A percentile compares a stretch with the other conserved stretches of the same genome.
Conservation (phyloP, 805 yeast species). For the Candida vaughaniae region DNA sequence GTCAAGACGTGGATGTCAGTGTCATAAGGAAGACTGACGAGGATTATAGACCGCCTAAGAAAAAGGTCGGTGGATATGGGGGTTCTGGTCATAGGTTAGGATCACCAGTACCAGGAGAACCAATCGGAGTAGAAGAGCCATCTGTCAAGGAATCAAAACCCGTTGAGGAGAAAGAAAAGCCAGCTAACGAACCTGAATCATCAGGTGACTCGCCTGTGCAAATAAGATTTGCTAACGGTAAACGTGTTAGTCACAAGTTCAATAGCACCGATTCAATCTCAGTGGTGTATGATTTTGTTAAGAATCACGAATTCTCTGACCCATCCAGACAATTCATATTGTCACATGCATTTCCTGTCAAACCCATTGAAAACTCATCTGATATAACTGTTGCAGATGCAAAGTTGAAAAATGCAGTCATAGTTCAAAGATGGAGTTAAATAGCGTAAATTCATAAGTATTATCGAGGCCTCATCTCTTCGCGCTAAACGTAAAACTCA, state of each 20-base stretch:
- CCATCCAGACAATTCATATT: conserved; percentile 57
- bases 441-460: neutral
- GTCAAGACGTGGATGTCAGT: conserved; percentile 90
- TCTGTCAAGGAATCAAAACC: conserved; percentile 16
- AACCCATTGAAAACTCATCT: conserved; percentile 56
- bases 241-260: conserved; percentile 63
- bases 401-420: conserved; percentile 77
- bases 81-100: conserved; percentile 89
- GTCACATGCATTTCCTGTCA: conserved; percentile 80
- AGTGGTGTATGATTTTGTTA: conserved; percentile 66
- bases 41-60: conserved; percentile 70
- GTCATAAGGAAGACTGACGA: conserved; percentile 82
- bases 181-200: conserved; percentile 16
- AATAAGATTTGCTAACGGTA: conserved; percentile 81
- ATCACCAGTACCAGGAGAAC: conserved; percentile 80
- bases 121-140: conserved; percentile 29
- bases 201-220: conserved; percentile 76
- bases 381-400: conserved; percentile 65
- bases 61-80: conserved; percentile 59
- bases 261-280: conserved; percentile 64
- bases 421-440: conserved; percentile 79
- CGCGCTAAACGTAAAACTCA: no score
- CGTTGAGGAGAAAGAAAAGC: conserved; percentile 16
- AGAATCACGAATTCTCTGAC: conserved; percentile 43
- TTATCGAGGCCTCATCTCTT: neutral